Percentiles rank a stretch among this genome's conserved stretches.
phyloP scores from a whole-genome alignment of 169 alveolate species.

The Hammondia hammondi region DNA sequence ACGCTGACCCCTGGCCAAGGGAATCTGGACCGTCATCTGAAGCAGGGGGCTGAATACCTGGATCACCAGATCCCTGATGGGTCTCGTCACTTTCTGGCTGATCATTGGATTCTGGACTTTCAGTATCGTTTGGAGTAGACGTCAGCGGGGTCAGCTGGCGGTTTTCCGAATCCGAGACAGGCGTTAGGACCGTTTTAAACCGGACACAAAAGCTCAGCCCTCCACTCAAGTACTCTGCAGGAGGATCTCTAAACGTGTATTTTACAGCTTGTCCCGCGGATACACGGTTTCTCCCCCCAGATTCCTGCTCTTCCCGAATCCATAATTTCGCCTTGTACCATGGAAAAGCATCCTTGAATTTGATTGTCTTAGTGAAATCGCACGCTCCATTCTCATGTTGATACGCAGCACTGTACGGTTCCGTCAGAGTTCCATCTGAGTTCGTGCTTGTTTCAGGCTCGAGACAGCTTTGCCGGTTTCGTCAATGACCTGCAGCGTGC shows the following conservation, averaged over 20 bases:
- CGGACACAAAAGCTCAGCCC: neutral
- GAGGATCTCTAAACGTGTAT: slow-evolving; percentile 6
- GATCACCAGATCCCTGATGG: too few species aligned
- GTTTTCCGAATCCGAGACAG: neutral
- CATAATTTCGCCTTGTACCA: neutral
- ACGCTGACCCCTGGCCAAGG: too few species aligned
- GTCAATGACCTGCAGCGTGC: neutral
- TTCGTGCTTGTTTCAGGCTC: neutral
- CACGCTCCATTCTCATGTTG: neutral
- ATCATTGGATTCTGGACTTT: too few species aligned
- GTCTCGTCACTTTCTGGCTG: too few species aligned
- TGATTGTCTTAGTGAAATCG: neutral
- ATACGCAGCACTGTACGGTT: neutral
- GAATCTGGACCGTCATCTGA: too few species aligned
- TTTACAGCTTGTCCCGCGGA: neutral
- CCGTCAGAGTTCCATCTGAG: too few species aligned
- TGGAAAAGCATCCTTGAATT: neutral
- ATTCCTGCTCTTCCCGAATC: neutral
- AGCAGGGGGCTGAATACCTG: too few species aligned
- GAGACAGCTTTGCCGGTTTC: neutral
- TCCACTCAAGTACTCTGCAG: neutral
- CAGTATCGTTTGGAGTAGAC: too few species aligned
- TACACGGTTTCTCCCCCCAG: neutral
- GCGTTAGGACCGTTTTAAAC: neutral
- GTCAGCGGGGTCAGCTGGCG: neutral